Evolutionary conservation across 129 eudicot species (phyloP), one percentile per base, ranked within the genome.

Genomic region (Artemisia annua): DNA sequence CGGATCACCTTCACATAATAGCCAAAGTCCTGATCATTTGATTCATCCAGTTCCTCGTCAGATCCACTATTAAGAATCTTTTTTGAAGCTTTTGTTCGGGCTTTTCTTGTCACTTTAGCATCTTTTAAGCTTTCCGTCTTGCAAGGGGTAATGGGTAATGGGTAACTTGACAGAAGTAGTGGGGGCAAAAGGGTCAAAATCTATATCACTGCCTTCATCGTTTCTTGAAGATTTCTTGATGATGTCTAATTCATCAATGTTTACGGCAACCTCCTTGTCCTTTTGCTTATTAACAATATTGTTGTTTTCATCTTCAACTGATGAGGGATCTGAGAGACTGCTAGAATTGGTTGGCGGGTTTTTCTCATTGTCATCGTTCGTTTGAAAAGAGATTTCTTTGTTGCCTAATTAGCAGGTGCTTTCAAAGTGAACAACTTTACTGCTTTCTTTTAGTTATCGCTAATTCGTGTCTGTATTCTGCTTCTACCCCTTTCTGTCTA

Each of bases 221-320:
- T 84, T 71, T 52, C 66, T 79, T 76, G 80, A 58, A 54, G 52
- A 11, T 60, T 75, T 82, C 67, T 72, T 79, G 66, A 26, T 55
- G 73, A 54, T 55, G 82, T 78, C 75, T 18, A 85, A 35, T 19
- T 54, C 66, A 46, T 75, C 86, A 32, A 69, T 69, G 53, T 66
- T 35, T 13, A 28, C 2, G 12, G 19, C 68, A 49, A 43, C 73
- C 39, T 70, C 82, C 24, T 60, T 72, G 70, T 83, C 85, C 76
- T 75, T 81, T 49, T 57, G 78, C 19, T 73, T 81, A 28, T 75
- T 82, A 61, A 78, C 54, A 53, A 71, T 72, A 50, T 82, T 81
- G 74, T 81, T 88, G 74, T 84, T 88, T 84, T 94, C 99, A 58
- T 94, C 99, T 78, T 94, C 97, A 15, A 88, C 88, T 5, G 97